phyloP scores from a whole-genome alignment of 1,139 yeast species.

The Petasospora rhodanensis region DNA sequence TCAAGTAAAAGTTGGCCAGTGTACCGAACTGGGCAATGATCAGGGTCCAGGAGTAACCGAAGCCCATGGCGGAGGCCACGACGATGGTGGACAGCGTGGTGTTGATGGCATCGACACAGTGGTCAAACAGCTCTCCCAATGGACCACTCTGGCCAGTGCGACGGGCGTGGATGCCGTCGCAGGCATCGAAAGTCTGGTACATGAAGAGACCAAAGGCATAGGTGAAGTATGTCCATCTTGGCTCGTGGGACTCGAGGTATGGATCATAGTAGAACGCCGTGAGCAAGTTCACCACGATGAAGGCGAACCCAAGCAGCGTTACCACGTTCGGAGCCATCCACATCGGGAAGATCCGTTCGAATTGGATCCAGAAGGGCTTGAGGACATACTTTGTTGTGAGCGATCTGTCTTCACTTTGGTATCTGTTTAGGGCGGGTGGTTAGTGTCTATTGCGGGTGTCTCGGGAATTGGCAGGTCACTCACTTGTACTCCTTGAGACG shows the following conservation, averaged over 20 bases:
- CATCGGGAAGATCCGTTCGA: conserved; percentile 70
- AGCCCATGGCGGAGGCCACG: conserved; percentile 66
- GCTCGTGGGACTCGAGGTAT: conserved; percentile 50
- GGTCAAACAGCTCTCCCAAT: conserved; percentile 90
- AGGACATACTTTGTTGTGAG: conserved; percentile 67
- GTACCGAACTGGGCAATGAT: conserved; percentile 71
- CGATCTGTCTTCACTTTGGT: conserved; percentile 79
- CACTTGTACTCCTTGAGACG: conserved; percentile 16
- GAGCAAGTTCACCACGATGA: conserved; percentile 59
- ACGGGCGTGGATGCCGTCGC: conserved; percentile 92
- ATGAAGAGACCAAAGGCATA: conserved; percentile 82
- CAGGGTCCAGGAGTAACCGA: conserved; percentile 65
- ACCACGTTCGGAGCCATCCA: conserved; percentile 90
- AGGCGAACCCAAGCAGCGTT: conserved; percentile 72
- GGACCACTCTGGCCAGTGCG: conserved; percentile 95
- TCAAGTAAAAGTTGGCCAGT: conserved; percentile 75
- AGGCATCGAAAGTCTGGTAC: conserved; percentile 95
- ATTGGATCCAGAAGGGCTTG: conserved; percentile 67
- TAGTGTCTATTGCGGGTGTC: conserved; percentile 1
- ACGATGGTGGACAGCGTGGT: conserved; percentile 76
- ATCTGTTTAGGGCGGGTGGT: conserved; percentile 24
- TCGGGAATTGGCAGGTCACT: conserved; percentile 1
- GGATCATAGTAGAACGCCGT: conserved; percentile 77
- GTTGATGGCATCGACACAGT: conserved; percentile 87
- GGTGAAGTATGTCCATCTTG: conserved; percentile 78